Conservation (phyloP, 768 basidiomycete species). For the Podaxis carcinomalis region DNA sequence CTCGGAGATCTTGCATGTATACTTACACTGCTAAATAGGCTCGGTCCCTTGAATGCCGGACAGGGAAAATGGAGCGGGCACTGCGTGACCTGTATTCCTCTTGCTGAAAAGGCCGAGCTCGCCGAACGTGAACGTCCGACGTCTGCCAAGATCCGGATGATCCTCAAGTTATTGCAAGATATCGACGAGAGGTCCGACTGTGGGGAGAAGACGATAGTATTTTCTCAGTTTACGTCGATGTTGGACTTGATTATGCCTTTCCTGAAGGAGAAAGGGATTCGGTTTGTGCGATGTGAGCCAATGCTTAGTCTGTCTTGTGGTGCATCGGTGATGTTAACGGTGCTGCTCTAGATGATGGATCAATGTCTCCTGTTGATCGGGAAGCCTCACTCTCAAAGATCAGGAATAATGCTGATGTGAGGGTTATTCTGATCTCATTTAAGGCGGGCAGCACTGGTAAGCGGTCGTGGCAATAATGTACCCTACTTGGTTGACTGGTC, state of each 20-base stretch:
- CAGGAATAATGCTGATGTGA: slow-evolving; percentile 47
- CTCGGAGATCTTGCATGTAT: background rate
- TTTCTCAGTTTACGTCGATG: slow-evolving; percentile 90
- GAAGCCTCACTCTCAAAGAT: slow-evolving; percentile 75
- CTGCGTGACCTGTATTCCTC: slow-evolving; percentile 56
- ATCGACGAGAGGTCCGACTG: slow-evolving; percentile 54
- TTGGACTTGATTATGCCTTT: slow-evolving; percentile 86
- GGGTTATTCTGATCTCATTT: slow-evolving; percentile 92
- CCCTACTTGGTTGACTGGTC: slow-evolving; percentile 3
- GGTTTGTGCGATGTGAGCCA: slow-evolving; percentile 82
- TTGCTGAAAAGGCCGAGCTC: slow-evolving; percentile 44
- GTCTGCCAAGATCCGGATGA: slow-evolving; percentile 86
- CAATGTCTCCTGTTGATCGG: slow-evolving; percentile 73
- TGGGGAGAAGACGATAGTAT: slow-evolving; percentile 92
- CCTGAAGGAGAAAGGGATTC: slow-evolving; percentile 59
- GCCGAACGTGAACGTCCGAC: slow-evolving; percentile 55
- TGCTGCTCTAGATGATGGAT: slow-evolving; percentile 76
- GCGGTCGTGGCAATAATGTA: slow-evolving; percentile 16
- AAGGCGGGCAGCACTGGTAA: slow-evolving; percentile 92
- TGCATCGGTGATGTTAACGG: slow-evolving; percentile 2
- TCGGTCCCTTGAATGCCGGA: slow-evolving; percentile 32
- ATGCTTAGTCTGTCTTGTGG: background rate
- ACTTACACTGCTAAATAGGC: slow-evolving; percentile 23
- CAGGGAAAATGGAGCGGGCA: slow-evolving; percentile 38
- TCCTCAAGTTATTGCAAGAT: slow-evolving; percentile 64